Base-by-base conservation (phyloP, 2,329 filamentous ascomycete species). In the Aspergillus felis region DNA sequence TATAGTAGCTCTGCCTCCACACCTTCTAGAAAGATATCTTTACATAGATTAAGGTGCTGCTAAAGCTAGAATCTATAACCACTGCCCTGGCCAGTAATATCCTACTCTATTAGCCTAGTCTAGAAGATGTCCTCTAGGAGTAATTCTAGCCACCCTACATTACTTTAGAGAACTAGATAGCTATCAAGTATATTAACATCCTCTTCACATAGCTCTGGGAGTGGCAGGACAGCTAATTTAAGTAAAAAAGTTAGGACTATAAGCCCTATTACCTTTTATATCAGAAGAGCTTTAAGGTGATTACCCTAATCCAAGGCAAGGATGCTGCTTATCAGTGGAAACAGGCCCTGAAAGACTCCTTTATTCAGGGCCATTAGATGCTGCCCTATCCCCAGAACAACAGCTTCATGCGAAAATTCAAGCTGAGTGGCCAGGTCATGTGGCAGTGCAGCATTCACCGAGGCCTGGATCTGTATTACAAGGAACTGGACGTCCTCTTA, bases 361-460 rank as follows among this genome's bases (percentile, higher is more conserved):
- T 53, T 53, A 46, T 46, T 29, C 32, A 53, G 38, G 28, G 38
- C n/a, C 24, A 53, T 44, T 53, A 24, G 51, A 42, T 53, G 10
- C 51, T 53, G 9, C 24, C 22, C 22, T 53, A 53, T 53, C 22
- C 22, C 9, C n/a, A 53, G 17, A 46, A 44, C 24, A 28, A 29
- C 4, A 44, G 38, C 7, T 53, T 53, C 29, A 53, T 53, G 25
- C n/a, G 25, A 5, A 53, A 53, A n/a, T 53, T 22, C 22, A 53
- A 46, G 12, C 25, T 47, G 22, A 47, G 20, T 53, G 38, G 22
- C 8, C 8, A 28, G 51, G 25, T 44, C 24, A 29, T 53, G 24
- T 53, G 25, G 38, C 46, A 14, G 22, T 53, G 24, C 12, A 53
- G 24, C 4, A 12, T 44, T 22, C 10, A 53, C 25, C 8, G 28